These are phyloP conservation scores for Lentinula aciculospora DNA, from an alignment of 768 basidiomycete species.

Conservation along the genomic window DNA sequence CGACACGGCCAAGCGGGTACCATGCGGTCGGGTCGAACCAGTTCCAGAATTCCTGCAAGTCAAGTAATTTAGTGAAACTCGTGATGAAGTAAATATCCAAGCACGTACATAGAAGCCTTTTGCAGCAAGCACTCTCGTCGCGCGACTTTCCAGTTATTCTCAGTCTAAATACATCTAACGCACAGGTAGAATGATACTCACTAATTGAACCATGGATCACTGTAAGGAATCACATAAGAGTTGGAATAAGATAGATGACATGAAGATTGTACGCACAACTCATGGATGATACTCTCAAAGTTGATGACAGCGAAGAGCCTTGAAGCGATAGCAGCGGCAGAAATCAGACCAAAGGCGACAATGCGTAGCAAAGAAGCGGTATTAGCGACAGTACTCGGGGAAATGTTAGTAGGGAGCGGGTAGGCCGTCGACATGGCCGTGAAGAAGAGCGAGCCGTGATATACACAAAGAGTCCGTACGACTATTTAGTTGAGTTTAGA, in stretches of 20 bases:
- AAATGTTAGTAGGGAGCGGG: constrained; percentile 63
- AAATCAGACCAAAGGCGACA: constrained; percentile 85
- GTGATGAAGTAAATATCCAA: not conserved
- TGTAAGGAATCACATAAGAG: constrained; percentile 24
- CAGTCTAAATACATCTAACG: not conserved
- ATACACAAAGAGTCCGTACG: not conserved
- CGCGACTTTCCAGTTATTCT: constrained; percentile 57
- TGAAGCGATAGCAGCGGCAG: constrained; percentile 91
- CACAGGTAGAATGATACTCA: constrained; percentile 37
- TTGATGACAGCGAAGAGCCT: constrained; percentile 96
- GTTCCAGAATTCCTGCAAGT: constrained; percentile 93
- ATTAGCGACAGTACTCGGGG: constrained; percentile 72
- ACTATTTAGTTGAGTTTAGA: not conserved
- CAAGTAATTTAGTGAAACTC: not conserved
- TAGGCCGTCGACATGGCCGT: constrained; percentile 60
- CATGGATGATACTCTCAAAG: constrained; percentile 99
- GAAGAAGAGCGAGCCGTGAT: not conserved
- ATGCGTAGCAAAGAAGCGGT: constrained; percentile 89
- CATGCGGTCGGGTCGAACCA: constrained; percentile 99
- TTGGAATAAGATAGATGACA: not conserved
- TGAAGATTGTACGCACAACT: constrained; percentile 66
- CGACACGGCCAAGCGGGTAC: constrained; percentile 98
- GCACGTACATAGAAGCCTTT: constrained; percentile 90
- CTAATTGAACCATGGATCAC: constrained; percentile 99
- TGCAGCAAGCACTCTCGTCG: constrained; percentile 83